Evolutionary conservation across 306 rosid species (phyloP), one percentile per base, ranked within the genome.

Genomic region (Spatholobus suberectus): DNA sequence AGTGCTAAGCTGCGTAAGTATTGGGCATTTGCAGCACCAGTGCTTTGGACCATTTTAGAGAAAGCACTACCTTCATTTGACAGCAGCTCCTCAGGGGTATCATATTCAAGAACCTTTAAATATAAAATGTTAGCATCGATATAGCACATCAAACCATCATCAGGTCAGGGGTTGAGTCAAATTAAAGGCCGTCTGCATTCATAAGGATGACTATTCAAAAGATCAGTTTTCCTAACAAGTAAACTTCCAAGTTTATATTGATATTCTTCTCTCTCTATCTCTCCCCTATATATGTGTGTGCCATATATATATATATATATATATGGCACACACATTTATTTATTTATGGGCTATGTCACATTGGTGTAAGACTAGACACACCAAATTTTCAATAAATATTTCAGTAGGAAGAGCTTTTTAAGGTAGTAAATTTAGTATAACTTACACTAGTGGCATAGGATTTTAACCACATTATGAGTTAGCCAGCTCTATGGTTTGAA

Each of bases 11-110:
- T 70, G 41, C 93, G 85, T 18, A 96, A 81, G 84, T 92, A 96
- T 68, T 93, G 87, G 51, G 98, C 98, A 85, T 96, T 96, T 51
- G 98, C 91, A 38, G 91, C 87, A 72, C 99, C 99, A 29, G 99
- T 96, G 76, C 99, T 96, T 69, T 87, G 90, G 67, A 96, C 91
- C 97, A 96, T 96, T 87, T 83, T 90, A 20, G 94, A 89, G 89
- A 95, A 95, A 43, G 93, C 87, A 55, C 95, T 89, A 52, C 75
- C 86, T 82, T 93, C 91, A 54, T 90, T 85, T 59, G 82, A 80
- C 66, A 95, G 85, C 49, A 96, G 92, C 65, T 85, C 85, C 69
- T 88, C 89, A 7, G 99, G 94, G 51, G 90, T 85, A 82, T 91
- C 90, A 81, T 90, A 90, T 69, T 96, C 99, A 18, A 88, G 83